phyloP scores from a whole-genome alignment of 2,329 filamentous ascomycete genomes.

The Talaromyces sp. region DNA sequence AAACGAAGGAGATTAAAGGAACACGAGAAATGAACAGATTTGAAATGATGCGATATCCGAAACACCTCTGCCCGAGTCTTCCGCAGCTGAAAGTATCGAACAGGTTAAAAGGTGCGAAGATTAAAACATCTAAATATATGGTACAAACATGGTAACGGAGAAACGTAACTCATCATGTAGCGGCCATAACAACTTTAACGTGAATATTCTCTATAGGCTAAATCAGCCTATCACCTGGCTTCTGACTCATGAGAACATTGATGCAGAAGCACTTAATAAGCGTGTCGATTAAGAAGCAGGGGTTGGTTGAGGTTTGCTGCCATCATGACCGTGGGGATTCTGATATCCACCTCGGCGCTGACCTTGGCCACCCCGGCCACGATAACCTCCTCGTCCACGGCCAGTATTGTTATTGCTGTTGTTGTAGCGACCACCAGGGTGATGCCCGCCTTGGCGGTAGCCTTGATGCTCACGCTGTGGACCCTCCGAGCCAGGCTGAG shows the following conservation, averaged over 20 bases:
- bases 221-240: neutral
- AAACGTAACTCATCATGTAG: slow-evolving; percentile 18
- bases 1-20: slow-evolving; percentile 8
- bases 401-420: slow-evolving; percentile 31
- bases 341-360: slow-evolving; percentile 37
- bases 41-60: slow-evolving; percentile 4
- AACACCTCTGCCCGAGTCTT: slow-evolving; percentile 6
- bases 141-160: slow-evolving; percentile 16
- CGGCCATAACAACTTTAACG: slow-evolving; percentile 17
- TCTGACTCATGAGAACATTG: neutral
- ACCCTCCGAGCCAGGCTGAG: slow-evolving; percentile 25
- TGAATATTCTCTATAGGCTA: slow-evolving; percentile 3
- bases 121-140: slow-evolving; percentile 18
- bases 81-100: slow-evolving; percentile 11
- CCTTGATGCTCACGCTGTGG: slow-evolving; percentile 32
- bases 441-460: slow-evolving; percentile 35
- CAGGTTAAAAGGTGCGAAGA: neutral
- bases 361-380: slow-evolving; percentile 42
- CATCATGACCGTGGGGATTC: slow-evolving; percentile 29
- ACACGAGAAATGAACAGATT: neutral
- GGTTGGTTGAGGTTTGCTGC: slow-evolving; percentile 29
- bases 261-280: neutral
- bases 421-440: slow-evolving; percentile 37
- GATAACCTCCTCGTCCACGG: slow-evolving; percentile 42
- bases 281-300: slow-evolving; percentile 28